Percentiles rank a stretch among this genome's conserved stretches.
Conservation (phyloP, 805 yeast genomes). For the Candida multigemmis region DNA sequence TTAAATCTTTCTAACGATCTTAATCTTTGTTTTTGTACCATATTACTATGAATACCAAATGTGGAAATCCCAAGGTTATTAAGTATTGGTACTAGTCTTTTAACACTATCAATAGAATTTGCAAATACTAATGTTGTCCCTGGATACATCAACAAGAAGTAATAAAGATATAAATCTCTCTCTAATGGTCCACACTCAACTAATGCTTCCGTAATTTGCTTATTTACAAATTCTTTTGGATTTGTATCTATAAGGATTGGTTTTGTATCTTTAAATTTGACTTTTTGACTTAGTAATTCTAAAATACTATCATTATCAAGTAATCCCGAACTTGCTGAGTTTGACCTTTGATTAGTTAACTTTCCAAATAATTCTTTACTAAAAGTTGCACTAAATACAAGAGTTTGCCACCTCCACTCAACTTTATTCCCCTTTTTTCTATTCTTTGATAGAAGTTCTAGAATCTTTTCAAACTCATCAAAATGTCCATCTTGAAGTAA, state of each 20-base stretch:
- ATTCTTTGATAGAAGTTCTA: constrained; percentile 50
- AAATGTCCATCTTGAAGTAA: constrained; percentile 93
- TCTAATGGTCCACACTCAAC: constrained; percentile 88
- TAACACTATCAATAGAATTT: constrained; percentile 91
- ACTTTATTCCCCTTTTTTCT: constrained; percentile 31
- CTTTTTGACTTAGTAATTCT: constrained; percentile 54
- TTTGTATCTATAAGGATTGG: constrained; percentile 79
- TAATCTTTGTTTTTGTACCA: constrained; percentile 91
- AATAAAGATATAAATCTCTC: constrained; percentile 83
- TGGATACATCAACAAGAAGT: constrained; percentile 76
- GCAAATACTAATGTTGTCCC: constrained; percentile 89
- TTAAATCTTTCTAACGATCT: constrained; percentile 77
- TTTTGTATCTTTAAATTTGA: constrained; percentile 56
- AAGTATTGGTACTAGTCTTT: constrained; percentile 70
- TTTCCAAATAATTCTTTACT: constrained; percentile 75
- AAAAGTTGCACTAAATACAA: constrained; percentile 94
- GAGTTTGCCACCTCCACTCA: constrained; percentile 59
- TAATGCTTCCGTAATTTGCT: constrained; percentile 70
- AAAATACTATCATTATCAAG: constrained; percentile 53
- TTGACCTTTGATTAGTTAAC: constrained; percentile 33
- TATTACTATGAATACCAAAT: constrained; percentile 81
- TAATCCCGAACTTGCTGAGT: constrained; percentile 13
- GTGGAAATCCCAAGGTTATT: constrained; percentile 60
- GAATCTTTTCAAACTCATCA: constrained; percentile 75
- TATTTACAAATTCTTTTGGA: constrained; percentile 73